A percentile compares a stretch with the other conserved stretches of the same genome.
Conservation (phyloP, 2,329 filamentous ascomycete species). For the Elsinoe ampelina region DNA sequence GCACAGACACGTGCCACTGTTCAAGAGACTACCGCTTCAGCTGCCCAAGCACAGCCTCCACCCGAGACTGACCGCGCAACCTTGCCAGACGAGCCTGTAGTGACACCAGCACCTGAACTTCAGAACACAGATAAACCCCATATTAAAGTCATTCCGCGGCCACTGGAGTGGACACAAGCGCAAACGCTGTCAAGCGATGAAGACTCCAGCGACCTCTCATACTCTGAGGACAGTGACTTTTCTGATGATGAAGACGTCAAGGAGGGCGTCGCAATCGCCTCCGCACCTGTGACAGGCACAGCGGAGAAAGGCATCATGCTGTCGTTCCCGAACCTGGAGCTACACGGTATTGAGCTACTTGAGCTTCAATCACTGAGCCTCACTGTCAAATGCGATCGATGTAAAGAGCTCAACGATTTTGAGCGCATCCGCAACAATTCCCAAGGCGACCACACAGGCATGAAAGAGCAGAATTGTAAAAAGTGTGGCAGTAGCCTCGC, state of each 20-base stretch:
- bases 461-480: slow-evolving; percentile 42
- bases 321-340: slow-evolving; percentile 67
- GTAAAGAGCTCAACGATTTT: slow-evolving; percentile 64
- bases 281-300: slow-evolving; percentile 30
- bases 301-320: slow-evolving; percentile 64
- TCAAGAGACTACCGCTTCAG: neutral
- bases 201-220: slow-evolving; percentile 31
- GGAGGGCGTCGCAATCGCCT: slow-evolving; percentile 28
- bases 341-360: slow-evolving; percentile 67
- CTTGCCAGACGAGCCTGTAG: neutral
- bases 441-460: slow-evolving; percentile 31
- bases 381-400: slow-evolving; percentile 68
- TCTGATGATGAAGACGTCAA: slow-evolving; percentile 38
- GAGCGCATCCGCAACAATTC: slow-evolving; percentile 52
- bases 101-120: neutral
- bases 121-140: slow-evolving; percentile 48
- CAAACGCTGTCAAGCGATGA: slow-evolving; percentile 18
- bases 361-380: slow-evolving; percentile 59
- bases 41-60: neutral
- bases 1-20: neutral
- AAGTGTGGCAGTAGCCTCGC: slow-evolving; percentile 46
- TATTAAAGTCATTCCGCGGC: slow-evolving; percentile 62
- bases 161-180: slow-evolving; percentile 60
- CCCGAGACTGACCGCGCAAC: neutral
- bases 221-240: slow-evolving; percentile 41